Base-by-base conservation (phyloP, 345 rosid species). In the Boechera stricta region DNA sequence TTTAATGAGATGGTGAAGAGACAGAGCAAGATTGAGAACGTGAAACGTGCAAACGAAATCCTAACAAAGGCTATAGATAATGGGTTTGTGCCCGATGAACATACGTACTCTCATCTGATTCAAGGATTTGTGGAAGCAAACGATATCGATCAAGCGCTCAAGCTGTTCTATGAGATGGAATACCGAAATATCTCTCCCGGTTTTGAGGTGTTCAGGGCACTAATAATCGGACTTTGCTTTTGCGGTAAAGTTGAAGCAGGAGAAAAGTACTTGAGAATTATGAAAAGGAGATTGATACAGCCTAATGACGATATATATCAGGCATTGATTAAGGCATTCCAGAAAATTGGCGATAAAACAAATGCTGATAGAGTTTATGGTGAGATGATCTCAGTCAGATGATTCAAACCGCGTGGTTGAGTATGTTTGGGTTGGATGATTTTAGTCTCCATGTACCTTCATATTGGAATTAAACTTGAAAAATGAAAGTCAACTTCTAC, bases 161-260 rank as follows among this genome's bases (percentile, higher is more conserved):
- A 91, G 80, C 80, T 93, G 61, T 90, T 84, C 81, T 82, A 82
- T 64, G 98, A 93, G 83, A 87, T 90, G 91, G 88, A 84, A 77
- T 82, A 81, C 53, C 79, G 79, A 39, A 74, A 83, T 35, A 64
- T 87, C 16, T 52, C 80, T 75, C 85, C 88, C 1, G 81, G 88
- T 75, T 70, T 81, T 10, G 8, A 24, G 16, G 81, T 79, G 61
- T 84, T 84, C 13, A 31, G 77, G n/a, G 59, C 88, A 24, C 49
- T 93, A 76, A 79, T 90, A 29, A 35, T 42, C 12, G 78, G 88
- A 73, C 82, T 90, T 15, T 86, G 89, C 63, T 52, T 64, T 26
- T 67, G 79, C 32, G 94, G 90, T 57, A 87, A 78, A 66, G 57
- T 78, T 39, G 83, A 74, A 10, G 85, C 86, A 15, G 94, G 88